Evolutionary conservation across 2,329 filamentous ascomycete species (phyloP).

Genomic region (Ampelomyces quisqualis): DNA sequence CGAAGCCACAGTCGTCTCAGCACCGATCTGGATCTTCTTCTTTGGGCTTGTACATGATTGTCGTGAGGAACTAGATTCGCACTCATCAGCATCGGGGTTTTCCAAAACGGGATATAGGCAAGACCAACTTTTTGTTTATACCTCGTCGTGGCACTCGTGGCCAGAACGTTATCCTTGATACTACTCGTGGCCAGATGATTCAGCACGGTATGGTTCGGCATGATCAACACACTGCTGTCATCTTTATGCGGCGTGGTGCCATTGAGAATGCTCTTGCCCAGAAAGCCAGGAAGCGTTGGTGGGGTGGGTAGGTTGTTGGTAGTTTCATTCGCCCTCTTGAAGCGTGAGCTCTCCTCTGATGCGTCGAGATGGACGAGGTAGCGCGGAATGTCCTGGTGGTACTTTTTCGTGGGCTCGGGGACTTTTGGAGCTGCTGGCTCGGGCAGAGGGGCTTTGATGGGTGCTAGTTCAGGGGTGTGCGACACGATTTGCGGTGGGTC

Average conservation of each 20-base stretch:
- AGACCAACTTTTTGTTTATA: slow-evolving; percentile 84
- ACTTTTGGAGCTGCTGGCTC: slow-evolving; percentile 31
- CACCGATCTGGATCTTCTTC: slow-evolving; percentile 35
- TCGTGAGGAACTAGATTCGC: slow-evolving; percentile 83
- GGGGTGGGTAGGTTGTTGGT: slow-evolving; percentile 80
- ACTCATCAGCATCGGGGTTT: neutral
- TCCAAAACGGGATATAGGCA: neutral
- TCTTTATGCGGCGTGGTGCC: slow-evolving; percentile 91
- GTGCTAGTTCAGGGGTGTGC: slow-evolving; percentile 42
- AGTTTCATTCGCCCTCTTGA: slow-evolving; percentile 71
- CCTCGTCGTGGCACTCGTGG: slow-evolving; percentile 93
- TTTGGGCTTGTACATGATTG: slow-evolving; percentile 95
- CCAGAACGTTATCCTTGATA: slow-evolving; percentile 94
- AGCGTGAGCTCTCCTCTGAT: slow-evolving; percentile 72
- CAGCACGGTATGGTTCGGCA: slow-evolving; percentile 95
- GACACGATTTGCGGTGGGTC: slow-evolving; percentile 45
- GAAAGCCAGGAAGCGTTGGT: slow-evolving; percentile 82
- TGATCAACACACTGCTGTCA: slow-evolving; percentile 93
- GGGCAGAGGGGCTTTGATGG: slow-evolving; percentile 26
- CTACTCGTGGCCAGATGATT: slow-evolving; percentile 97
- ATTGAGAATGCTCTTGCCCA: slow-evolving; percentile 93
- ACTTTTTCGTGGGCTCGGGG: slow-evolving; percentile 52
- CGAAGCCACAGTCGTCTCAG: neutral
- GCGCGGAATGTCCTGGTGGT: slow-evolving; percentile 73
- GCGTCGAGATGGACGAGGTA: slow-evolving; percentile 87